A percentile compares a stretch with the other conserved stretches of the same genome.
These are phyloP conservation scores for Zoysia japonica DNA, from an alignment of 176 grass and related monocot genomes.

Conservation along the genomic window DNA sequence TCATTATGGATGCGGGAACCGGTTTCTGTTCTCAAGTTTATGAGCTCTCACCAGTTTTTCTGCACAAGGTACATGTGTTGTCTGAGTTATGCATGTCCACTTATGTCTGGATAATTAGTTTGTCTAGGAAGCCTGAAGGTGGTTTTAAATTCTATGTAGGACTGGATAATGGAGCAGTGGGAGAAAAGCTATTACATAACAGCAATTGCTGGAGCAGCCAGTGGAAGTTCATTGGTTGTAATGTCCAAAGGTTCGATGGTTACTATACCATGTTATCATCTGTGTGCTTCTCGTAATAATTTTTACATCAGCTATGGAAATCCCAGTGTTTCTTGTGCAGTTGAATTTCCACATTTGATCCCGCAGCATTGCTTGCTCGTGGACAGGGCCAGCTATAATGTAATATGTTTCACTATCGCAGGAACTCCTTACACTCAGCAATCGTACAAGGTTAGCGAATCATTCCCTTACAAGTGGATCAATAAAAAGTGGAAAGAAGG, in stretches of 20 bases:
- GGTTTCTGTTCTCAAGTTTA: conserved; percentile 84
- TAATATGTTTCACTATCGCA: conserved; percentile 31
- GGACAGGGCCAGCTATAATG: background rate
- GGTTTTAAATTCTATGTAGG: conserved; percentile 46
- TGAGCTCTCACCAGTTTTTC: conserved; percentile 81
- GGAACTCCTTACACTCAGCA: conserved; percentile 88
- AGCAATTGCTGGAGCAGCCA: conserved; percentile 79
- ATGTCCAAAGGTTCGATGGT: conserved; percentile 81
- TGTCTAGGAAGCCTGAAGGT: conserved; percentile 10
- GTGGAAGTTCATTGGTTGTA: conserved; percentile 92
- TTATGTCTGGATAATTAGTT: conserved; percentile 21
- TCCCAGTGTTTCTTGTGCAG: conserved; percentile 13
- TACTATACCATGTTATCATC: background rate
- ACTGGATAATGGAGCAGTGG: conserved; percentile 99
- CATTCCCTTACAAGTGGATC: conserved; percentile 98
- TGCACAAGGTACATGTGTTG: conserved; percentile 76
- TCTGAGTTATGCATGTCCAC: conserved; percentile 27
- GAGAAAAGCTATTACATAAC: conserved; percentile 94
- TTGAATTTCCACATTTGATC: conserved; percentile 1
- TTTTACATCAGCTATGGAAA: conserved; percentile 2
- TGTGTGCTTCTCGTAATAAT: background rate
- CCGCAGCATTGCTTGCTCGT: background rate
- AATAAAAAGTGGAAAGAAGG: conserved; percentile 99
- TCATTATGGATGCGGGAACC: conserved; percentile 99
- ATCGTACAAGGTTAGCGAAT: conserved; percentile 96